Evolutionary conservation across 306 rosid genomes (phyloP), one percentile per base, ranked within the genome.

Genomic region (Luffa aegyptiaca): DNA sequence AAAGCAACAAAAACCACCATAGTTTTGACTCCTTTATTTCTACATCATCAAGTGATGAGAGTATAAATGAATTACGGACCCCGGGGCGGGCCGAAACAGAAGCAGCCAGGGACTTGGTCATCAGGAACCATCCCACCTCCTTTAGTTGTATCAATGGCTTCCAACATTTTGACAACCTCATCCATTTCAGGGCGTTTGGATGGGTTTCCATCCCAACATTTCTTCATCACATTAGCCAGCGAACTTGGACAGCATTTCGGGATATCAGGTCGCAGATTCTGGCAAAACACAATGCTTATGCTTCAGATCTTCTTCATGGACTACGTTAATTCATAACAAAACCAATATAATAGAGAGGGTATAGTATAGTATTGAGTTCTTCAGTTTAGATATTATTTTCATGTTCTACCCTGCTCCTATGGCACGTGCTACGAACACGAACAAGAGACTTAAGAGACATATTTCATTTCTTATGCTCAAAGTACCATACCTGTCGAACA

Each of bases 111-210:
- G 35, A 79, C 42, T 61, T 83, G 86, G 59, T 82, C 88, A 7
- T 87, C 91, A 5, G 92, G 88, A 76, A 90, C 83, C 95, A 90
- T 90, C 80, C 95, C 95, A 2, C 95, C 92, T 68, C 95, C 95
- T 85, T 68, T 90, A 65, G 87, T 89, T 13, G 95, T 90, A 81
- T 90, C 92, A 59, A 90, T 86, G 21, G 86, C 91, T 82, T 90
- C 95, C 76, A 90, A 65, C 92, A 90, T 80, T 82, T 74, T 86
- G 84, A 90, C 95, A 78, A 90, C 95, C 70, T 86, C 91, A 3
- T 71, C 86, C 95, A 90, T 90, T 82, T 89, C 90, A 0, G 90
- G 95, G 36, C 95, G 91, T 78, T 86, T 87, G 56, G 81, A 81
- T 49, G 91, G 80, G 44, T 86, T 88, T 31, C 75, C 88, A 37